Evolutionary conservation across 805 yeast genomes (phyloP).

Genomic region (Wickerhamiella kurtzmanii): DNA sequence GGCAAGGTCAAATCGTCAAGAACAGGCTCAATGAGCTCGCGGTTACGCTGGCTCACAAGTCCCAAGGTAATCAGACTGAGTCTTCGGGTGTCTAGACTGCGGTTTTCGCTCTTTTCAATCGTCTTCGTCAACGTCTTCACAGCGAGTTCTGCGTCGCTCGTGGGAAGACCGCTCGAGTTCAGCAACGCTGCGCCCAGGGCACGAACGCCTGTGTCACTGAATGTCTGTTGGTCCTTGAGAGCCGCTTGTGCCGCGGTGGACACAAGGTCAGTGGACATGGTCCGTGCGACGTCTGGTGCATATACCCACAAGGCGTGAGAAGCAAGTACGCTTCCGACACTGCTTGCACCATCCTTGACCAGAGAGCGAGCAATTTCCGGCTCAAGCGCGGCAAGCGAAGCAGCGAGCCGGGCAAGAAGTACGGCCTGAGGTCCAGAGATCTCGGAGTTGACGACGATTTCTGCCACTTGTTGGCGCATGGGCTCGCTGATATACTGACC

Average conservation of each 20-base stretch:
- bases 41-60: slow-evolving; percentile 50
- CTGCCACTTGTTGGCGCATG: slow-evolving; percentile 54
- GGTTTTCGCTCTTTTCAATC: slow-evolving; percentile 43
- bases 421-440: slow-evolving; percentile 20
- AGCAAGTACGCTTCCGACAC: slow-evolving; percentile 10
- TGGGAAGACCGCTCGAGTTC: slow-evolving; percentile 22
- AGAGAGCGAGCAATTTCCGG: background rate
- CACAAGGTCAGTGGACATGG: slow-evolving; percentile 5
- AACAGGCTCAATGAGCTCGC: slow-evolving; percentile 38
- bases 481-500: slow-evolving; percentile 65
- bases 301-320: slow-evolving; percentile 21
- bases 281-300: slow-evolving; percentile 23
- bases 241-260: slow-evolving; percentile 5
- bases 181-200: slow-evolving; percentile 75
- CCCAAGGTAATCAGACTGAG: slow-evolving; percentile 61
- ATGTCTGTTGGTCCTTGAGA: slow-evolving; percentile 21
- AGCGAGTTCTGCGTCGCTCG: slow-evolving; percentile 27
- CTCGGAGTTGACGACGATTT: slow-evolving; percentile 62
- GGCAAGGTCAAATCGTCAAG: slow-evolving; percentile 51
- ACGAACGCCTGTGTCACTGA: slow-evolving; percentile 55
- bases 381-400: slow-evolving; percentile 10
- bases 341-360: background rate
- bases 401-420: slow-evolving; percentile 34
- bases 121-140: slow-evolving; percentile 33
- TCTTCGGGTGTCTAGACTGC: slow-evolving; percentile 66